Base-by-base conservation (phyloP, 2,329 filamentous ascomycete genomes). In the Anthostomella pinea region DNA sequence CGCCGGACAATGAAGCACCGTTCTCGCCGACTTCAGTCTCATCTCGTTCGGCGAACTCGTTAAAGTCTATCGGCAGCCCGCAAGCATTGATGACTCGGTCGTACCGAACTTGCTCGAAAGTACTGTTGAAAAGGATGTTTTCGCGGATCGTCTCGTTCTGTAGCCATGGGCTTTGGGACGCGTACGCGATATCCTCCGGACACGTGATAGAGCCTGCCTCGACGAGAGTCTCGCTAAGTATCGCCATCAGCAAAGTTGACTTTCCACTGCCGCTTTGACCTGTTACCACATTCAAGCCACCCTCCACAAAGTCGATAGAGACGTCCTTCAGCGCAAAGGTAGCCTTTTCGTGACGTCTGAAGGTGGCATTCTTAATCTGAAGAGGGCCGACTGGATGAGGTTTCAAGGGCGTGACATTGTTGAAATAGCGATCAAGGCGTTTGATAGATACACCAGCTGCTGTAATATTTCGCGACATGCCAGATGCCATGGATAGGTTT, bases 261-360 rank as follows among this genome's bases (percentile, higher is more conserved):
- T 80, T 80, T 6, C 76, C 76, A 41, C 71, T 70, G 6, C 76
- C 76, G 21, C 73, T 78, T 9, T 67, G 65, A 1, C 76, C 76
- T 9, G 67, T 69, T 3, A 80, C 53, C 2, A 75, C 72, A 36
- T 76, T 79, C 16, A 80, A 55, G 0, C 72, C 73, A 6, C 71
- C 71, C 20, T 74, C 63, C 6, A 71, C 66, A 45, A 79, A 79
- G 30, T 71, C 61, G 15, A 79, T 56, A 2, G 66, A 68, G 18
- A 77, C 60, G 16, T 73, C 57, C 23, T 66, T 63, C 4, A 79
- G 60, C 10, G 54, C 52, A 45, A 79, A 79, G 0, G 64, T 58
- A 3, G 73, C 73, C 35, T 67, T 69, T 38, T 69, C 71, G 39
- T 66, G 70, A 4, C 72, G 68, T 9, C 67, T 64, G 46, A 79